Conservation (phyloP, 1,139 yeast species). For the Taphrina wiesneri region DNA sequence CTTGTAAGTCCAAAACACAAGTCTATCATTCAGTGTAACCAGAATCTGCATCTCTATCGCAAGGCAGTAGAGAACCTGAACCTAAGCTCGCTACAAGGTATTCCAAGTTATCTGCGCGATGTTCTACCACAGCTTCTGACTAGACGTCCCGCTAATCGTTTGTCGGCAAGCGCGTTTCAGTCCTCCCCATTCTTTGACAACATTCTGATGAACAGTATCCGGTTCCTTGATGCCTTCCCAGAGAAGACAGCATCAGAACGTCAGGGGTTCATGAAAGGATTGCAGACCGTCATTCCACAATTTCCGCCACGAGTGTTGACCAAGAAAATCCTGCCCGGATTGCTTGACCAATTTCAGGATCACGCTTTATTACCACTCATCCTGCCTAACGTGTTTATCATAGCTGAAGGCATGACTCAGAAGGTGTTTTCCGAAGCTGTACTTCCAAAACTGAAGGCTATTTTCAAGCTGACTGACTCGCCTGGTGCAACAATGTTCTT, state of each 20-base stretch:
- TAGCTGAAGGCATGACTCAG: slow-evolving; percentile 69
- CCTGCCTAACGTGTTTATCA: slow-evolving; percentile 60
- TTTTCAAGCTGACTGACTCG: slow-evolving; percentile 47
- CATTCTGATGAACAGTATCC: slow-evolving; percentile 76
- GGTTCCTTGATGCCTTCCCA: slow-evolving; percentile 79
- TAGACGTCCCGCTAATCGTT: slow-evolving; percentile 49
- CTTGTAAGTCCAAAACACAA: slow-evolving; percentile 53
- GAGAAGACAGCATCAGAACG: slow-evolving; percentile 72
- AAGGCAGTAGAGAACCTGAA: slow-evolving; percentile 44
- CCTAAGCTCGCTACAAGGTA: background rate
- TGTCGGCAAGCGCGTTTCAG: slow-evolving; percentile 54
- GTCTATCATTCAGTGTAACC: slow-evolving; percentile 45
- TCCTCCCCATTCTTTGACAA: slow-evolving; percentile 70
- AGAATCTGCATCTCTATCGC: slow-evolving; percentile 46
- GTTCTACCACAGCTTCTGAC: slow-evolving; percentile 51
- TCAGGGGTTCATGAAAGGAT: slow-evolving; percentile 65
- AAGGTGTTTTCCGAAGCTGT: slow-evolving; percentile 75
- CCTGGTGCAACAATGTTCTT: slow-evolving; percentile 57
- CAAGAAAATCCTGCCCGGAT: slow-evolving; percentile 72
- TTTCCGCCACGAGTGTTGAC: slow-evolving; percentile 72
- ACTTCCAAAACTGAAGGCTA: slow-evolving; percentile 53
- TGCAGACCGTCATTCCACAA: slow-evolving; percentile 59
- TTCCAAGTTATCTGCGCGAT: slow-evolving; percentile 37
- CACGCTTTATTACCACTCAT: slow-evolving; percentile 57
- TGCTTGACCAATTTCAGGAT: slow-evolving; percentile 55